Percentiles rank a stretch among this genome's conserved stretches.
phyloP scores from a whole-genome alignment of 345 rosid species.

The Heritiera fomes region DNA sequence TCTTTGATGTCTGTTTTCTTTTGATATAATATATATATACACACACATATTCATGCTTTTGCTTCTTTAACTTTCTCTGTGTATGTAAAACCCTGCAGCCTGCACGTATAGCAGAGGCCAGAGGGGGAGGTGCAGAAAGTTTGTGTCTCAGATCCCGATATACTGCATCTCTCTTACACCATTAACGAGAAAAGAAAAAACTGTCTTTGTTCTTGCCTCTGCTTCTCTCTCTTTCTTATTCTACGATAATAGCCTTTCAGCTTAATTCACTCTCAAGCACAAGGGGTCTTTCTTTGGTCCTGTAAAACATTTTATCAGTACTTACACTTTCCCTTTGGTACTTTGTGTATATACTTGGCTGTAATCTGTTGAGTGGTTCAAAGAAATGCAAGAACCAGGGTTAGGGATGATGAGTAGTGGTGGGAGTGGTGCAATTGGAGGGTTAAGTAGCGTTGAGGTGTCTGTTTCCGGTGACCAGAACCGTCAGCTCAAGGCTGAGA shows the following conservation, averaged over 20 bases:
- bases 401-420: slow-evolving; percentile 69
- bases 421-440: slow-evolving; percentile 39
- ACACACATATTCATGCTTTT: slow-evolving; percentile 20
- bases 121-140: slow-evolving; percentile 42
- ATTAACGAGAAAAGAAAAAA: slow-evolving; percentile 26
- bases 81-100: slow-evolving; percentile 19
- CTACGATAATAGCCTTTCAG: neutral
- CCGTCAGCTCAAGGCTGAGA: slow-evolving; percentile 78
- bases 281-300: slow-evolving; percentile 29
- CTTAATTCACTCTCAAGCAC: slow-evolving; percentile 20
- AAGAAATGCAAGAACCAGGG: slow-evolving; percentile 73
- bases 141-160: slow-evolving; percentile 56
- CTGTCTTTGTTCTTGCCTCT: slow-evolving; percentile 11
- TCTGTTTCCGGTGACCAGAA: slow-evolving; percentile 51
- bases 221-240: slow-evolving; percentile 7
- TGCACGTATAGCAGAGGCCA: slow-evolving; percentile 29
- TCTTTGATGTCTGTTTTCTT: neutral
- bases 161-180: slow-evolving; percentile 21
- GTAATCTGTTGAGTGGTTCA: neutral
- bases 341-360: neutral
- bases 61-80: slow-evolving; percentile 20
- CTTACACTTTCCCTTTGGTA: neutral
- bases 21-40: neutral
- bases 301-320: neutral
- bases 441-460: slow-evolving; percentile 41